Base-by-base conservation (phyloP, 1,139 yeast species). In the Spencermartinsiella ligniputridi region DNA sequence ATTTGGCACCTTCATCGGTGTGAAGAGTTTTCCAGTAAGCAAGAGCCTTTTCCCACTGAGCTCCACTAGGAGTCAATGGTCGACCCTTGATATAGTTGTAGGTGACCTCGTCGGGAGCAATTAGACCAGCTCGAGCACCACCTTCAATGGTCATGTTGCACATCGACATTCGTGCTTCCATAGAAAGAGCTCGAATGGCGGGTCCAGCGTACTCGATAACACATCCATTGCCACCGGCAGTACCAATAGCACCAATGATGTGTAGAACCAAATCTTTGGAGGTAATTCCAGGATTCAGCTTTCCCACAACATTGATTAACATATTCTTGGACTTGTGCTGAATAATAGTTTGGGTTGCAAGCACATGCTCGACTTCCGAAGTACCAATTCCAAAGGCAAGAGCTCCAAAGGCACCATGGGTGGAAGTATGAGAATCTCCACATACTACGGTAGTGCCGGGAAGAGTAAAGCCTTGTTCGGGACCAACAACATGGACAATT, bases 141-240 rank as follows among this genome's bases (percentile, higher is more conserved):
- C 84, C 98, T 71, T 92, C 98, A 58, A 92, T 90, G 38, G 97
- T 82, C 98, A 92, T 92, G 67, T 92, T 92, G 76, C 98, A 92
- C 71, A 92, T 92, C 42, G 97, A 89, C 98, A 92, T 92, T 70
- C 98, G 81, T n/a, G 97, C 97, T 70, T 92, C 98, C 92, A 92
- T 88, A 29, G 95, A 81, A 52, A 92, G 77, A 51, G 75, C 78
- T 64, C 84, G 87, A 58, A 92, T 88, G 48, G 97, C 97, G 55
- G 83, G 79, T 66, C 98, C 98, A 39, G 96, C 94, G 71, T 90
- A 92, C 71, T 92, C 98, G 64, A 92, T 86, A 48, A 92, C 98
- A 60, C 81, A 76, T 46, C 98, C 98, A 47, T 97, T 92, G 72
- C 98, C 98, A 70, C 98, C 98, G 51, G 98, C 98, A 57, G 98